Evolutionary conservation across 179 eudicot genomes (phyloP).

Genomic region (Beta lomatogona): DNA sequence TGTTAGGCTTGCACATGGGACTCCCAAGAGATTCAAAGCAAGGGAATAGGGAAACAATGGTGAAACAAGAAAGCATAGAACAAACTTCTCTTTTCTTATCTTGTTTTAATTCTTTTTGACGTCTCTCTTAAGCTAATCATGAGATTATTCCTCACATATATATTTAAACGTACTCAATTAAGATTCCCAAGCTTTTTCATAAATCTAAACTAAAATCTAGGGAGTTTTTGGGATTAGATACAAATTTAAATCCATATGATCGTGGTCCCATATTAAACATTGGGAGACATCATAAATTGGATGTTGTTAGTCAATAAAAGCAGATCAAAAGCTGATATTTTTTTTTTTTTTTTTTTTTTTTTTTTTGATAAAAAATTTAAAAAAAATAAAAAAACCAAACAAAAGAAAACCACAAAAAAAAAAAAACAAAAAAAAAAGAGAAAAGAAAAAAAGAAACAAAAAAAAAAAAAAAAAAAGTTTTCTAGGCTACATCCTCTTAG

Average conservation of each 20-base stretch:
- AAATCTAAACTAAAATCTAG: slow-evolving; percentile 15
- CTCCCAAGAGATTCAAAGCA: slow-evolving; percentile 32
- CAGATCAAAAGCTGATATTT: slow-evolving; percentile 9
- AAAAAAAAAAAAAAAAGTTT: no score
- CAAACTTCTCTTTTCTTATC: slow-evolving; percentile 2
- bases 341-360: no score
- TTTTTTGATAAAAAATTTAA: no score
- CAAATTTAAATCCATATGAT: not conserved
- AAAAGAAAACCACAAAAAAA: no score
- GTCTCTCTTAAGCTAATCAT: slow-evolving; percentile 42
- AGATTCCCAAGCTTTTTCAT: slow-evolving; percentile 23
- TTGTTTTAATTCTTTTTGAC: slow-evolving; percentile 13
- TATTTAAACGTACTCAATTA: slow-evolving; percentile 25
- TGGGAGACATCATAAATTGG: slow-evolving; percentile 3
- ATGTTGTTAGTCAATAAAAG: slow-evolving; percentile 20
- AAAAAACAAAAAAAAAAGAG: no score
- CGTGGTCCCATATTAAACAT: slow-evolving; percentile 28
- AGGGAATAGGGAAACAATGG: slow-evolving; percentile 34
- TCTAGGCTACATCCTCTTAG: no score
- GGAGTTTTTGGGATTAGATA: slow-evolving; percentile 17
- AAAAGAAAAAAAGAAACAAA: no score
- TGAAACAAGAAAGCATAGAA: slow-evolving; percentile 33
- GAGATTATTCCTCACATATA: slow-evolving; percentile 41
- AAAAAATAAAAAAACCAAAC: no score
- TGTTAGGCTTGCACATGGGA: slow-evolving; percentile 56